A percentile compares a stretch with the other conserved stretches of the same genome.
phyloP scores from a whole-genome alignment of 176 grass and related monocot genomes.

The Musa beccarii region DNA sequence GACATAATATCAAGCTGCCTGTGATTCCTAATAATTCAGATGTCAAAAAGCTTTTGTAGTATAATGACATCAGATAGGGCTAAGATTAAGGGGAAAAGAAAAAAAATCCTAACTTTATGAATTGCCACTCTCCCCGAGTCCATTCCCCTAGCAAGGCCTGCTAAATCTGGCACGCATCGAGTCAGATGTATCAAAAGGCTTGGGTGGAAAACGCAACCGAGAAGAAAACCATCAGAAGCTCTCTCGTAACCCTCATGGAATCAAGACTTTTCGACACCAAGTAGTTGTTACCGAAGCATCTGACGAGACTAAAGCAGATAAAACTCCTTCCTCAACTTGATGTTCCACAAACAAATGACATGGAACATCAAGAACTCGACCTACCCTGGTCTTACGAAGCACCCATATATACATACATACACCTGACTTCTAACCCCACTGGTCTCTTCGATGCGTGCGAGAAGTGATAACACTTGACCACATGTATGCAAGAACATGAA shows the following conservation, averaged over 20 bases:
- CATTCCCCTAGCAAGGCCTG: too few species aligned
- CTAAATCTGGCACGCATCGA: too few species aligned
- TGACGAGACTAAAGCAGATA: background rate
- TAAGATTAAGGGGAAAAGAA: too few species aligned
- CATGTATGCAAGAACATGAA: background rate
- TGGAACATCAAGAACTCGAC: background rate
- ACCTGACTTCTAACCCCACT: background rate
- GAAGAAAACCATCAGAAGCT: background rate
- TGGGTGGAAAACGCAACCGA: background rate
- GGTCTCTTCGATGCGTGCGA: background rate
- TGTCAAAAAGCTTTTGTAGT: too few species aligned
- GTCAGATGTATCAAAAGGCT: too few species aligned
- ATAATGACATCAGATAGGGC: too few species aligned
- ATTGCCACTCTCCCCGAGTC: too few species aligned
- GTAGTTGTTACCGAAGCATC: background rate
- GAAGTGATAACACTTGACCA: background rate
- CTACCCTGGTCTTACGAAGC: background rate
- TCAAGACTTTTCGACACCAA: background rate
- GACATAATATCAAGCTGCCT: too few species aligned
- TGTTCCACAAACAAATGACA: background rate
- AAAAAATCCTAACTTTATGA: too few species aligned
- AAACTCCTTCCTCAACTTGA: background rate
- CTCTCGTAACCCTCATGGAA: background rate
- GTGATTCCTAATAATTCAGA: too few species aligned
- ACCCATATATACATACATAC: background rate